Conservation (phyloP, 371 early-diverging fungal species). For the Mucor irregularis region DNA sequence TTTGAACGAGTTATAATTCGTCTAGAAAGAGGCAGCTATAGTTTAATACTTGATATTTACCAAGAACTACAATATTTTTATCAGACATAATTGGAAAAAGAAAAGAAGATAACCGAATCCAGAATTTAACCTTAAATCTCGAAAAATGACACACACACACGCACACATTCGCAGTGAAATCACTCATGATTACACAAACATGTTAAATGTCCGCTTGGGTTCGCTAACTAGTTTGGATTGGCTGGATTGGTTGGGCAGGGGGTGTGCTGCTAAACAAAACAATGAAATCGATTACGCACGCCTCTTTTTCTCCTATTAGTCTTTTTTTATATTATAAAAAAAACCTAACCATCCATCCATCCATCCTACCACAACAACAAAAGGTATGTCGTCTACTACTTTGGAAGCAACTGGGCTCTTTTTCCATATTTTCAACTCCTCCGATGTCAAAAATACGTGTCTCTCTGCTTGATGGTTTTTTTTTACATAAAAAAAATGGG, state of each 20-base stretch:
- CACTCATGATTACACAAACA: too few relatives aligned
- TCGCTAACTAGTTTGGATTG: not conserved
- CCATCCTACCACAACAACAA: conserved; percentile 2
- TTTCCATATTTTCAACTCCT: conserved; percentile 3
- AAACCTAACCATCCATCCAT: conserved; percentile 9
- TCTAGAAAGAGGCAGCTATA: too few relatives aligned
- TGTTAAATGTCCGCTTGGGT: too few relatives aligned
- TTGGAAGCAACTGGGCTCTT: conserved; percentile 17
- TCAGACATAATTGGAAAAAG: too few relatives aligned
- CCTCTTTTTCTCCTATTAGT: not conserved
- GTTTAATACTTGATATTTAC: too few relatives aligned
- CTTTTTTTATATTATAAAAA: conserved; percentile 1
- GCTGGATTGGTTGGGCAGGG: not conserved
- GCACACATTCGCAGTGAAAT: too few relatives aligned
- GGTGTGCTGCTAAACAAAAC: not conserved
- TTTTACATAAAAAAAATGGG: not conserved
- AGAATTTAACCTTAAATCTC: too few relatives aligned
- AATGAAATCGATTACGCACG: not conserved
- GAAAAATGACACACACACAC: too few relatives aligned
- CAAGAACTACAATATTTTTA: conserved; percentile 12
- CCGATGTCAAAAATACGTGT: conserved; percentile 1
- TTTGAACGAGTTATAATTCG: not conserved
- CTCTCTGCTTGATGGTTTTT: not conserved
- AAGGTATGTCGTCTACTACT: conserved; percentile 26
- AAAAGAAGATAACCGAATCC: too few relatives aligned